These are phyloP conservation scores for Coemansia sp. DNA, from an alignment of 192 early-diverging fungal species.

Conservation along the genomic window DNA sequence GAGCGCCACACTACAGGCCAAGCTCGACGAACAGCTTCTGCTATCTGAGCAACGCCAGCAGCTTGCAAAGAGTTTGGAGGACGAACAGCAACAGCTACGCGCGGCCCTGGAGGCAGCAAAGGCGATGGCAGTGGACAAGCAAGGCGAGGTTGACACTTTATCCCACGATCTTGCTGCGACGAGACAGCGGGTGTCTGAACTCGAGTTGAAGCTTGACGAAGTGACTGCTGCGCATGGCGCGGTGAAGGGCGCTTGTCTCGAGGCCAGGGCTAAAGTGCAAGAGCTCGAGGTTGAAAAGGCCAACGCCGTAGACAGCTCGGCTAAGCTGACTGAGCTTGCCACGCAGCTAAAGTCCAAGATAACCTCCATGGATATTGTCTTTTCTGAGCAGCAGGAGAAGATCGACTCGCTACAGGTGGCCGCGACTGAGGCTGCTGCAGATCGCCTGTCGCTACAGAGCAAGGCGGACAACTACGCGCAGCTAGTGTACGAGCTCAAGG, in stretches of 20 bases:
- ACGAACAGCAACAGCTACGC: not conserved
- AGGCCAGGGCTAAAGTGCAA: slow-evolving; percentile 9
- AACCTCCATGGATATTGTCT: not conserved
- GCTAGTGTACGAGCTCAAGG: not conserved
- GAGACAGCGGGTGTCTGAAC: not conserved
- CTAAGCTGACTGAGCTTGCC: slow-evolving; percentile 30
- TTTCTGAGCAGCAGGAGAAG: not conserved
- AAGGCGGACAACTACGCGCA: not conserved
- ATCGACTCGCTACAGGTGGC: slow-evolving; percentile 8
- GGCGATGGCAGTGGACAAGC: not conserved
- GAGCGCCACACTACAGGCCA: not conserved
- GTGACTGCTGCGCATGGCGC: not conserved
- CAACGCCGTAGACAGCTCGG: slow-evolving; percentile 36
- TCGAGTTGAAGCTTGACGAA: slow-evolving; percentile 8
- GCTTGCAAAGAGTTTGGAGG: not conserved
- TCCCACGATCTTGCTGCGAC: slow-evolving; percentile 7
- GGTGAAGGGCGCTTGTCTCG: not conserved
- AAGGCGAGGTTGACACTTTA: not conserved
- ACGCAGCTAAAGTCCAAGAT: slow-evolving; percentile 17
- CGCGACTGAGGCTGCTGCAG: not conserved
- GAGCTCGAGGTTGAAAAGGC: slow-evolving; percentile 38
- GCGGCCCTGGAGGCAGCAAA: not conserved
- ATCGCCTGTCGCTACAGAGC: not conserved
- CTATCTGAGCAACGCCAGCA: not conserved
- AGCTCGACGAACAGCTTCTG: slow-evolving; percentile 1